Evolutionary conservation across 2,329 filamentous ascomycete genomes (phyloP).

Genomic region (Neocatenulostroma microsporum): DNA sequence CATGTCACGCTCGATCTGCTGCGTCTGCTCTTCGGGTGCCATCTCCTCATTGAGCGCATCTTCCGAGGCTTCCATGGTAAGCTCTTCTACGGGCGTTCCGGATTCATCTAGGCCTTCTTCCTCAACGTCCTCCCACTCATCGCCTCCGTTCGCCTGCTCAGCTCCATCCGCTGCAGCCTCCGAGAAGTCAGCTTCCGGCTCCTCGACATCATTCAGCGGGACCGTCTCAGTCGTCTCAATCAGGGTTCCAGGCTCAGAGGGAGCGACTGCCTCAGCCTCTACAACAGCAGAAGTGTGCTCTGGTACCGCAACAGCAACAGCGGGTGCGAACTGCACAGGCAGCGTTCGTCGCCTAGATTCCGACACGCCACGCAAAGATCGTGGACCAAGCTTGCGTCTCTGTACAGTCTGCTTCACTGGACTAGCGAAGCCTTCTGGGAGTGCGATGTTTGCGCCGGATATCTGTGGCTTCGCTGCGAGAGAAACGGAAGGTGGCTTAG

Average conservation of each 20-base stretch:
- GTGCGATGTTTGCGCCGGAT: no score
- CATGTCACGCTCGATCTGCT: neutral
- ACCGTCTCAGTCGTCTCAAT: neutral
- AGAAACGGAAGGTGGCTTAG: no score
- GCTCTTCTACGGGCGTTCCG: no score
- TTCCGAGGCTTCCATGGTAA: slow-evolving; percentile 1
- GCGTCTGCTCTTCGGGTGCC: neutral
- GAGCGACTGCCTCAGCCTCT: neutral
- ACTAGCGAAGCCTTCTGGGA: slow-evolving; percentile 28
- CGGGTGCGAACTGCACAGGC: slow-evolving; percentile 13
- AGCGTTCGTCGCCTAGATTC: slow-evolving; percentile 19
- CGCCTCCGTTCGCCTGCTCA: slow-evolving; percentile 9
- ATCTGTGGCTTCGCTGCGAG: no score
- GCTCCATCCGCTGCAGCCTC: no score
- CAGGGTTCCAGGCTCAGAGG: no score
- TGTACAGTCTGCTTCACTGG: slow-evolving; percentile 21
- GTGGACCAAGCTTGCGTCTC: slow-evolving; percentile 9
- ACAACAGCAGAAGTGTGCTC: neutral
- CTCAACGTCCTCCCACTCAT: slow-evolving; percentile 20
- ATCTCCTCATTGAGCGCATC: no score
- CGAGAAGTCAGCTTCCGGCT: neutral
- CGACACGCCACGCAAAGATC: neutral
- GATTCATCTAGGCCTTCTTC: no score
- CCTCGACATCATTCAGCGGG: neutral
- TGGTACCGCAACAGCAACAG: neutral